phyloP scores from a whole-genome alignment of 2,329 filamentous ascomycete species.

The Chaetomium globosum region DNA sequence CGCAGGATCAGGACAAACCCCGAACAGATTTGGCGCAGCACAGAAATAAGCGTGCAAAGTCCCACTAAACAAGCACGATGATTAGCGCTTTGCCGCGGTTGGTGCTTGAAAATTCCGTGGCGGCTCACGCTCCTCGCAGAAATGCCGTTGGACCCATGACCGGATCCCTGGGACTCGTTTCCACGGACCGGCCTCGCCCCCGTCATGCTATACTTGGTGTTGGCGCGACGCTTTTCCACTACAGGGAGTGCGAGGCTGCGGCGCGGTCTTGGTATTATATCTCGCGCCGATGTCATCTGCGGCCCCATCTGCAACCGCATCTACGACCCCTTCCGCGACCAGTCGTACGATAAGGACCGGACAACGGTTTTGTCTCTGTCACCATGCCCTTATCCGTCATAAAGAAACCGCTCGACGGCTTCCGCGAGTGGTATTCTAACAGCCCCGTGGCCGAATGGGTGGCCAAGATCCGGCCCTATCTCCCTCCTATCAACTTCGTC shows the following conservation, averaged over 20 bases:
- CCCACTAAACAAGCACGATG: not conserved
- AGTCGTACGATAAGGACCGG: not conserved
- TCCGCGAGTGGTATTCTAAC: constrained; percentile 3
- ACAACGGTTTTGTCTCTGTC: not conserved
- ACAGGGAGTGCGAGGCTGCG: not conserved
- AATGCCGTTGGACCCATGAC: not conserved
- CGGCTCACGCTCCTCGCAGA: not conserved
- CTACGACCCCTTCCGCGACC: not conserved
- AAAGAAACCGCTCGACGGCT: constrained; percentile 16
- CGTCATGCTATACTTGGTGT: not conserved
- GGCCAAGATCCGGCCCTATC: constrained; percentile 20
- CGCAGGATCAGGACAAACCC: constrained; percentile 3
- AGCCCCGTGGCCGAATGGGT: constrained; percentile 16
- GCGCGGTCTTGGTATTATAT: not conserved
- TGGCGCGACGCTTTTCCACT: not conserved
- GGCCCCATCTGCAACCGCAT: not conserved
- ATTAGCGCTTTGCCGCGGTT: not conserved
- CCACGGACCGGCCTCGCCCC: not conserved
- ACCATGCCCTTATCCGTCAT: not conserved
- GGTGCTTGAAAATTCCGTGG: not conserved
- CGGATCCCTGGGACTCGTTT: not conserved
- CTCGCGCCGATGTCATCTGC: not conserved
- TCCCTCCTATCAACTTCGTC: constrained; percentile 55
- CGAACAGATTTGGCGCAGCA: not conserved
- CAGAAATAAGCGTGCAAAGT: not conserved